Conservation (phyloP, 768 basidiomycete species). For the Strobilomyces dryophilus region DNA sequence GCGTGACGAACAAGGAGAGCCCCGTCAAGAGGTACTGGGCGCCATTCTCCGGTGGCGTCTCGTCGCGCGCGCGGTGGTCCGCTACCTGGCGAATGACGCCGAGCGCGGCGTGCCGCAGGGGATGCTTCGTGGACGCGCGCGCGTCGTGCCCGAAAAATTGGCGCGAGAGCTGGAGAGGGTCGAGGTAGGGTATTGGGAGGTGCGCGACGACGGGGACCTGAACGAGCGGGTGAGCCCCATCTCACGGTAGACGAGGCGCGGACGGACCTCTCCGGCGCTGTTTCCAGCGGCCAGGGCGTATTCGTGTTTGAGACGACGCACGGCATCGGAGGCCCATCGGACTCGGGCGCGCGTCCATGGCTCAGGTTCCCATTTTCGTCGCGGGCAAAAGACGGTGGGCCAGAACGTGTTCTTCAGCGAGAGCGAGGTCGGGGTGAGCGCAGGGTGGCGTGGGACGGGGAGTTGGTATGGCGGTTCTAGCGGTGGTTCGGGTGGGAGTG, state of each 20-base stretch:
- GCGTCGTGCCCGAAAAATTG: slow-evolving; percentile 66
- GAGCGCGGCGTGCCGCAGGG: slow-evolving; percentile 81
- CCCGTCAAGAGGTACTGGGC: slow-evolving; percentile 86
- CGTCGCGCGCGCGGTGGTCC: slow-evolving; percentile 40
- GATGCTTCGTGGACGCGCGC: slow-evolving; percentile 61
- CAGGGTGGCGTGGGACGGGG: slow-evolving; percentile 61
- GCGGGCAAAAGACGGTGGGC: slow-evolving; percentile 78
- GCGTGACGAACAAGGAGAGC: slow-evolving; percentile 80
- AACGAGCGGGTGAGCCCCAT: not conserved
- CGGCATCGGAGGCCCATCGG: slow-evolving; percentile 60
- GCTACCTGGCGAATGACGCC: slow-evolving; percentile 70
- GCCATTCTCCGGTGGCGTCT: slow-evolving; percentile 47
- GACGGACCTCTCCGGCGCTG: slow-evolving; percentile 54
- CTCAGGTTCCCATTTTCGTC: slow-evolving; percentile 61
- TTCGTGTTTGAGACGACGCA: slow-evolving; percentile 47
- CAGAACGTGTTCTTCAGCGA: slow-evolving; percentile 69
- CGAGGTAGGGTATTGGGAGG: slow-evolving; percentile 53
- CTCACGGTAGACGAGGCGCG: not conserved
- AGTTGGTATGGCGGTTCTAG: slow-evolving; percentile 52
- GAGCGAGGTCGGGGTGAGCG: slow-evolving; percentile 64
- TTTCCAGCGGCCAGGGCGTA: slow-evolving; percentile 40
- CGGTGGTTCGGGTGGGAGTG: slow-evolving; percentile 45
- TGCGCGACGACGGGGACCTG: slow-evolving; percentile 76
- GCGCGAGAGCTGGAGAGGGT: slow-evolving; percentile 19
- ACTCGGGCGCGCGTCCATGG: slow-evolving; percentile 53